Base-by-base conservation (phyloP, 345 rosid genomes). In the Brassica rapa region DNA sequence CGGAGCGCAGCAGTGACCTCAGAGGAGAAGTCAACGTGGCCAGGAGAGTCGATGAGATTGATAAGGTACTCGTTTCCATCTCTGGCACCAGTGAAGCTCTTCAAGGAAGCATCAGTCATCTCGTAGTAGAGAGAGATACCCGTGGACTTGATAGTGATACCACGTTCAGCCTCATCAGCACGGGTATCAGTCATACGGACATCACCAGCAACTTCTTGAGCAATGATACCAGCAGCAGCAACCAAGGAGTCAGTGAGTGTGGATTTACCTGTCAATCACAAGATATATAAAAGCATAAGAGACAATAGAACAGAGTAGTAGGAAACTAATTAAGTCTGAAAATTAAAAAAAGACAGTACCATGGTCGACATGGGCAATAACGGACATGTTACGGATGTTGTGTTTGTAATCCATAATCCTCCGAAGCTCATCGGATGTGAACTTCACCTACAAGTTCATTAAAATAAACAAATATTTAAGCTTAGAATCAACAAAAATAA, bases 361-460 rank as follows among this genome's bases (percentile, higher is more conserved):
- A 49, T 49, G 56, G 56, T 49, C 56, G 56, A 49, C 56, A 49
- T 49, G 83, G 6, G 83, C 83, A 76, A 81, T 81, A 75, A 25
- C 29, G 80, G 80, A 19, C 21, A 19, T 19, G 21, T 19, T 19
- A 19, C 21, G 21, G 51, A 80, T 80, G 46, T 80, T 76, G 56
- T 81, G 80, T 71, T 76, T 81, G 1, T 74, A 66, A 49, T 81
- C 83, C 80, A 76, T 76, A 76, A 81, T 81, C 72, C 80, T 46
- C 23, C 83, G 80, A 5, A 81, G 80, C 83, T 71, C 83, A n/a
- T 81, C 83, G 0, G 83, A 57, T 21, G 83, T 81, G 8, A 81
- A 81, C 83, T 81, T 81, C 68, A 81, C 83, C 82, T 78, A 62
- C 56, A 43, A 59, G 56, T 57, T 3, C 1, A 66, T 14, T 41